These are phyloP conservation scores for Aspergillus costaricaensis DNA, from an alignment of 2,329 filamentous ascomycete genomes.

Conservation along the genomic window DNA sequence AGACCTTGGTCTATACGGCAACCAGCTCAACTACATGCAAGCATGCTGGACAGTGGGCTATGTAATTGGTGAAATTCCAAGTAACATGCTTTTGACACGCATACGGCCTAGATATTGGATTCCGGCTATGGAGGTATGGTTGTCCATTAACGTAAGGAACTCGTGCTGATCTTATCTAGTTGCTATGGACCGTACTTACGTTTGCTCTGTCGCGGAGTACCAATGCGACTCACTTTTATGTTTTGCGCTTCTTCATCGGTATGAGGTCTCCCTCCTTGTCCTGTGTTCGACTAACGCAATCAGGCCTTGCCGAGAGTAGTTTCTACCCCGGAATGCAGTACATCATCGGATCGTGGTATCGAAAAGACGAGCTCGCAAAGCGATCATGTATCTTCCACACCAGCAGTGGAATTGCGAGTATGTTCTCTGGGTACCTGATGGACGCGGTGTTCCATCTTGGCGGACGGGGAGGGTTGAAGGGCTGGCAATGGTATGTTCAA, in stretches of 20 bases:
- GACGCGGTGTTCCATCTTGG: slow-evolving; percentile 54
- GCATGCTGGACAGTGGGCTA: slow-evolving; percentile 64
- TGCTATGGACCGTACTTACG: slow-evolving; percentile 54
- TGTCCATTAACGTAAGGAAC: neutral
- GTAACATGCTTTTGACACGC: slow-evolving; percentile 54
- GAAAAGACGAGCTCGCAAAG: slow-evolving; percentile 54
- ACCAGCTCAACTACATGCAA: slow-evolving; percentile 59
- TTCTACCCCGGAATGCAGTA: slow-evolving; percentile 58
- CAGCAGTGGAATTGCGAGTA: slow-evolving; percentile 46
- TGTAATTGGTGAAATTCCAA: slow-evolving; percentile 55
- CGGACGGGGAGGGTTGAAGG: slow-evolving; percentile 50
- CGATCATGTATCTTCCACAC: slow-evolving; percentile 56
- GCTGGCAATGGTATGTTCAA: slow-evolving; percentile 53
- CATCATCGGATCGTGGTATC: slow-evolving; percentile 56
- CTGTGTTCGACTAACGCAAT: neutral
- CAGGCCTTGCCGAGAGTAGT: slow-evolving; percentile 51
- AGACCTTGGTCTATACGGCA: slow-evolving; percentile 54
- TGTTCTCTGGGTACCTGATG: slow-evolving; percentile 57
- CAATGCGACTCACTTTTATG: slow-evolving; percentile 48
- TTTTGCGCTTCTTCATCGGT: slow-evolving; percentile 54
- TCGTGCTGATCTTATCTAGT: too few relatives aligned
- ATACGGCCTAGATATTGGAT: slow-evolving; percentile 53
- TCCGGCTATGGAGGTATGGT: slow-evolving; percentile 47
- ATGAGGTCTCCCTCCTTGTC: neutral
- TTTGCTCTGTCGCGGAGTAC: slow-evolving; percentile 47